Percentiles rank a stretch among this genome's conserved stretches.
These are phyloP conservation scores for Epicoccum nigrum DNA, from an alignment of 2,329 filamentous ascomycete species.

Conservation along the genomic window DNA sequence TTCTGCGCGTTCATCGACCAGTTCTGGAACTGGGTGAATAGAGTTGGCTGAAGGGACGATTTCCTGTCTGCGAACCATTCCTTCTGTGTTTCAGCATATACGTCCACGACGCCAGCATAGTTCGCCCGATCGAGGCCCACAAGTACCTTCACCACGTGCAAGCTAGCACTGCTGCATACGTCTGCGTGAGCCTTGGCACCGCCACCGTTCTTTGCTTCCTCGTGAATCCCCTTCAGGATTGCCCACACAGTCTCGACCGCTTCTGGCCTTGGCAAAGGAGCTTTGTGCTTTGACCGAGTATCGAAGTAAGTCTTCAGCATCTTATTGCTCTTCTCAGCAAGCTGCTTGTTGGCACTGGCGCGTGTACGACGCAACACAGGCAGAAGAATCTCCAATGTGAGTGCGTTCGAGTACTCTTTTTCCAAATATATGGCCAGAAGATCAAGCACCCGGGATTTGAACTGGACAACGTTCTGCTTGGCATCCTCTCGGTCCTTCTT, in stretches of 20 bases:
- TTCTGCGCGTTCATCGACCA: constrained; percentile 46
- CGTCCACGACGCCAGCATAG: constrained; percentile 47
- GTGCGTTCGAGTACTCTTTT: constrained; percentile 71
- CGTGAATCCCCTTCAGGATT: constrained; percentile 71
- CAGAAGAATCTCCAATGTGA: constrained; percentile 73
- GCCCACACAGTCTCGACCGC: constrained; percentile 56
- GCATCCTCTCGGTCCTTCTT: constrained; percentile 88
- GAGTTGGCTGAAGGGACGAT: constrained; percentile 49
- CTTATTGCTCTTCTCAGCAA: constrained; percentile 74
- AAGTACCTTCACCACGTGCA: constrained; percentile 69
- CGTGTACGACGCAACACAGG: constrained; percentile 79
- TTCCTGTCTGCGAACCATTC: constrained; percentile 52
- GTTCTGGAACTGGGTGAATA: constrained; percentile 57
- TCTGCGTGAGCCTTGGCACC: constrained; percentile 72
- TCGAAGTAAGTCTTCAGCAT: constrained; percentile 76
- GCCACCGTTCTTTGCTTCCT: constrained; percentile 67
- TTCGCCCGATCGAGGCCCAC: constrained; percentile 55
- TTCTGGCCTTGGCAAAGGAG: constrained; percentile 53
- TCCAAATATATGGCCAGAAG: constrained; percentile 84
- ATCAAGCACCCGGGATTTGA: constrained; percentile 93
- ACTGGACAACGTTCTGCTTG: constrained; percentile 86
- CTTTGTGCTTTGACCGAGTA: constrained; percentile 59
- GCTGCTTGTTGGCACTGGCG: constrained; percentile 75
- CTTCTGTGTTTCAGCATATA: constrained; percentile 53
- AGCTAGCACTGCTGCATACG: constrained; percentile 74